Base-by-base conservation (phyloP, 73 alveolate genomes). In the Paramecium octaurelia region DNA sequence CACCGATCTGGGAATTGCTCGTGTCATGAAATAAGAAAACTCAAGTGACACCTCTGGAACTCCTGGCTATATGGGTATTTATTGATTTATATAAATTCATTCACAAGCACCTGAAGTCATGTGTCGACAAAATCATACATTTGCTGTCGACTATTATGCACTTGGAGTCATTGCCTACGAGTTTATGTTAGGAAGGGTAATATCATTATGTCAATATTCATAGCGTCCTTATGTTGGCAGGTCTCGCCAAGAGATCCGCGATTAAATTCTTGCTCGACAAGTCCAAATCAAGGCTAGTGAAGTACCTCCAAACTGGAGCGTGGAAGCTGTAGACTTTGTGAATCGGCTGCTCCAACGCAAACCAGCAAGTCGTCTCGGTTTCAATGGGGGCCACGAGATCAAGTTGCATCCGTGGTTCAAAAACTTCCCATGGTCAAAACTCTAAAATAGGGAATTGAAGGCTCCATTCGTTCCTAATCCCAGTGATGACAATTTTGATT, bases 331-430 rank as follows among this genome's bases (percentile, higher is more conserved):
- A 6, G 99, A 97, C 73, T 97, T 96, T 71, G 80, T 95, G 7
- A 96, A 96, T 68, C 83, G 94, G 14, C 96, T 96, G 11, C 59
- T 97, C n/a, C 92, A 96, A 92, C 95, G 99, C 80, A 96, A 97
- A 73, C 94, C 96, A 35, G 94, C 95, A 31, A 92, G 95, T 85
- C 95, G 99, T 92, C 93, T 97, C 38, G 99, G 99, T 38, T 88
- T 58, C 85, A 92, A 94, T 92, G 99, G 99, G 16, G 96, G 97
- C 34, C 68, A 58, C 46, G 99, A 97, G 84, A 93, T 97, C 31
- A 97, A 94, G 57, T 71, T 92, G 36, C 99, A 97, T 95, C 95
- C 94, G 23, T 97, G 99, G 99, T 93, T 97, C 35, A 92, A 92
- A 69, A 93, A 96, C 89, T 97, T 90, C 85, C 97, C 97, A 86